These are phyloP conservation scores for Russula griseocarnosa DNA, from an alignment of 768 basidiomycete species.

Conservation along the genomic window DNA sequence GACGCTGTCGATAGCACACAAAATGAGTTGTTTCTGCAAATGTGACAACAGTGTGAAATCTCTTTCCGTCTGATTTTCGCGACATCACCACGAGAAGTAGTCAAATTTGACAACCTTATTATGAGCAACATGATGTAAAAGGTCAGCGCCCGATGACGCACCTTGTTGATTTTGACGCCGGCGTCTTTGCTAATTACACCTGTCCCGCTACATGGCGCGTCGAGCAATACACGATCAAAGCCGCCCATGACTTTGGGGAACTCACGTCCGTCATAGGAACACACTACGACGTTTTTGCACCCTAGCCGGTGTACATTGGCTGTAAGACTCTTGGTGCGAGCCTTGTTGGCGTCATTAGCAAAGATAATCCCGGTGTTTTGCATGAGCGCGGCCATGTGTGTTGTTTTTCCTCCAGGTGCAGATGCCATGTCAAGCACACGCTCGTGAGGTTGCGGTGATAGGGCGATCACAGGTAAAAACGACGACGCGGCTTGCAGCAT, in stretches of 20 bases:
- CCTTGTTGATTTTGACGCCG: conserved; percentile 98
- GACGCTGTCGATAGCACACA: conserved; percentile 97
- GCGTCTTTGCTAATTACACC: conserved; percentile 98
- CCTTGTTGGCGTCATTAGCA: conserved; percentile 95
- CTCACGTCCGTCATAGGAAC: conserved; percentile 94
- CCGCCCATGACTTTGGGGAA: conserved; percentile 99
- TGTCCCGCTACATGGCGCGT: conserved; percentile 97
- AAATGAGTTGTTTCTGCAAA: conserved; percentile 95
- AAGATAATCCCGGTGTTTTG: conserved; percentile 98
- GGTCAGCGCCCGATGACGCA: conserved; percentile 36
- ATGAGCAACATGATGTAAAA: not conserved
- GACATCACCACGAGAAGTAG: not conserved
- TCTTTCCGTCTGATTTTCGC: conserved; percentile 66
- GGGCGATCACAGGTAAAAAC: conserved; percentile 97
- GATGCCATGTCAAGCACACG: conserved; percentile 98
- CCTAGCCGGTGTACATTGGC: conserved; percentile 96
- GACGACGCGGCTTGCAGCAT: conserved; percentile 99
- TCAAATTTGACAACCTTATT: conserved; percentile 4
- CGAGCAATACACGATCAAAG: conserved; percentile 93
- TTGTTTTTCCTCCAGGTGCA: conserved; percentile 96
- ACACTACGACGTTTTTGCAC: conserved; percentile 96
- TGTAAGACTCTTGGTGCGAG: conserved; percentile 90
- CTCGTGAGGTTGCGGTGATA: conserved; percentile 88
- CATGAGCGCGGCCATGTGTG: conserved; percentile 93
- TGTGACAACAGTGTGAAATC: conserved; percentile 97